A percentile compares a stretch with the other conserved stretches of the same genome.
These are phyloP conservation scores for Huntiella moniliformis DNA, from an alignment of 2,329 filamentous ascomycete genomes.

Conservation along the genomic window DNA sequence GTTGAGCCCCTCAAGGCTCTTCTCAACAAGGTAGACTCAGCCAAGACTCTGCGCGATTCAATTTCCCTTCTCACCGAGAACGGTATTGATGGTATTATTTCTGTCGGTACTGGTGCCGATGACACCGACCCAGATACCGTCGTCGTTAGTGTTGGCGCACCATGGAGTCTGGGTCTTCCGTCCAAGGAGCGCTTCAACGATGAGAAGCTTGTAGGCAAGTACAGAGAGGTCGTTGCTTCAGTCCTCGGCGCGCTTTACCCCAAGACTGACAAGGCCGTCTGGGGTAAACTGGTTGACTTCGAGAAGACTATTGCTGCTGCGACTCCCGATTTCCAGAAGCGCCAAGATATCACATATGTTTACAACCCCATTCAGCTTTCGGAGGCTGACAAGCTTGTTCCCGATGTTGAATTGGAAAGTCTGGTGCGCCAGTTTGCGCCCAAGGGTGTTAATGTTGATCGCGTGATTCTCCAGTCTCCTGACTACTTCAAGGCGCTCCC, in stretches of 20 bases:
- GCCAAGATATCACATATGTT: slow-evolving; percentile 44
- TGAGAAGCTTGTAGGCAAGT: slow-evolving; percentile 30
- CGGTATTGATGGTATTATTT: slow-evolving; percentile 23
- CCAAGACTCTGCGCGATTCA: slow-evolving; percentile 21
- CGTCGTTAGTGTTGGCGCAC: slow-evolving; percentile 24
- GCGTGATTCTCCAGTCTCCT: slow-evolving; percentile 40
- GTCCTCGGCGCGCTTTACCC: slow-evolving; percentile 18
- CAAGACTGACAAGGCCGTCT: slow-evolving; percentile 20
- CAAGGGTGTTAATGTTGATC: slow-evolving; percentile 19
- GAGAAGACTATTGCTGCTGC: slow-evolving; percentile 42
- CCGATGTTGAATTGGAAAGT: slow-evolving; percentile 33
- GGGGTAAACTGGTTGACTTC: slow-evolving; percentile 31
- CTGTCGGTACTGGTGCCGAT: slow-evolving; percentile 22
- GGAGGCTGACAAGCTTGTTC: slow-evolving; percentile 34
- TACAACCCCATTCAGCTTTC: slow-evolving; percentile 44
- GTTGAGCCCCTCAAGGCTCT: slow-evolving; percentile 35
- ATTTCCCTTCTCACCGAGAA: slow-evolving; percentile 28
- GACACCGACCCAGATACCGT: slow-evolving; percentile 23
- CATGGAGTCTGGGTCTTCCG: slow-evolving; percentile 37
- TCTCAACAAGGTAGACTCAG: slow-evolving; percentile 28
- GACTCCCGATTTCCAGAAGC: slow-evolving; percentile 37
- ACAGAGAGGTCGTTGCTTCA: slow-evolving; percentile 20
- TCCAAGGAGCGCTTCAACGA: slow-evolving; percentile 43
- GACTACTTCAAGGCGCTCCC: slow-evolving; percentile 41
- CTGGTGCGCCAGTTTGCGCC: slow-evolving; percentile 30